Evolutionary conservation across 1,139 yeast genomes (phyloP), one percentile per base, ranked within the genome.

Genomic region (Yamadazyma oceani): DNA sequence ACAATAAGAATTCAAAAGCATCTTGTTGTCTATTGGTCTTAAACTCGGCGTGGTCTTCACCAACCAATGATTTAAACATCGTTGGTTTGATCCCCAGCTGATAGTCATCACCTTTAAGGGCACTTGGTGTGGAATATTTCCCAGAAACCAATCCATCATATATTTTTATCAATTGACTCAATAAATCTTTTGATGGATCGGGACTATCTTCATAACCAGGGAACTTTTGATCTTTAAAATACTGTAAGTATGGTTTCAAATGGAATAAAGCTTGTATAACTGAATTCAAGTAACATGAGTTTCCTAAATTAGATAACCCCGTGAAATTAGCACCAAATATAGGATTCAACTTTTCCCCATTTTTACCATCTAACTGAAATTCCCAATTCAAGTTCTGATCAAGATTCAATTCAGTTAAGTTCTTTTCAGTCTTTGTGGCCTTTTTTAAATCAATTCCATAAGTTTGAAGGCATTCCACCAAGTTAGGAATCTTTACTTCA

Each of bases 351-450:
- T 75, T 74, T 32, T 76, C 78, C 16, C 97, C 97, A 43, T 79
- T 69, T 2, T 80, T 80, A 31, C 82, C 82, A 23, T 82, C 82
- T 76, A 90, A 77, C 43, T 80, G 78, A 59, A 94, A 92, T 45
- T 90, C 95, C 97, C 97, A 94, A 51, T 83, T 85, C 62, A 88
- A 57, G 58, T 92, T 92, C 56, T 90, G 97, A 55, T 90, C 97
- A 39, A 92, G 76, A 60, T 94, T 95, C 44, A 92, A 64, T 57
- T 92, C 98, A 2, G 90, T 79, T 53, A 94, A 68, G 24, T 84
- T 82, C 62, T 89, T 90, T 57, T 92, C 99, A 0, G 95, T 86
- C 48, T 81, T 83, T 16, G 63, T 64, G 7, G 73, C 62, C 2
- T 57, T 62, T 1, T 75, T 66, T 34, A 88, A 63, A 55, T 87